A percentile compares a stretch with the other conserved stretches of the same genome.
These are phyloP conservation scores for Sphagnum tenellum DNA, from an alignment of 225 moss, liverwort and hornwort species.

Conservation along the genomic window DNA sequence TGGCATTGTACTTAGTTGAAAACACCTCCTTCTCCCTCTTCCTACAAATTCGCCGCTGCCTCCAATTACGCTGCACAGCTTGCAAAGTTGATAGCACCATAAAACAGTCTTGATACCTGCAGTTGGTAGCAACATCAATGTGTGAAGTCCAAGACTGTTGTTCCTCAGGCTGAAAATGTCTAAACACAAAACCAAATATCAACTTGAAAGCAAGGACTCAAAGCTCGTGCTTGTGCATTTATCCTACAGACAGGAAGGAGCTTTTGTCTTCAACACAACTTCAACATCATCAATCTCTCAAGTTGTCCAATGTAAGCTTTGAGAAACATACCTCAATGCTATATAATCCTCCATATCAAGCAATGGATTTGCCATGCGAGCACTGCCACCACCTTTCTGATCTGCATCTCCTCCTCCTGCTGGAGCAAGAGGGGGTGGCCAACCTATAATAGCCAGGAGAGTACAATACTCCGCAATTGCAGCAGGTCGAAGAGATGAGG, in stretches of 20 bases:
- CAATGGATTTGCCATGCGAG: conserved; percentile 53
- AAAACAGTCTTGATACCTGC: conserved; percentile 66
- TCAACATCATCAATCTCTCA: neutral
- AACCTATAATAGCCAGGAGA: conserved; percentile 51
- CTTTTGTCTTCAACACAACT: neutral
- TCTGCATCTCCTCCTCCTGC: conserved; percentile 28
- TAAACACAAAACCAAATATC: neutral
- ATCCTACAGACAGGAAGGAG: neutral
- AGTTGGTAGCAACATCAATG: conserved; percentile 3
- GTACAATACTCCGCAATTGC: conserved; percentile 56
- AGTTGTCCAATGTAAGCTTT: no score
- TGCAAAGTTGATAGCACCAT: conserved; percentile 75
- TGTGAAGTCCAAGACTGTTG: neutral
- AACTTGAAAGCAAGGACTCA: neutral
- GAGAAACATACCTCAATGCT: conserved; percentile 26
- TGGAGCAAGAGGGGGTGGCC: conserved; percentile 76
- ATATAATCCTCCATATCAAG: conserved; percentile 55
- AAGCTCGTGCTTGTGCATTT: no score
- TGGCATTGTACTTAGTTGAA: conserved; percentile 1
- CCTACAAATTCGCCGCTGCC: conserved; percentile 31
- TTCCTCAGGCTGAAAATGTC: neutral
- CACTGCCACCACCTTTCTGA: conserved; percentile 18
- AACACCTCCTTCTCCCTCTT: neutral
- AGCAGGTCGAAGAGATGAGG: conserved; percentile 65
- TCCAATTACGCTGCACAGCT: conserved; percentile 65